phyloP scores from a whole-genome alignment of 1,284 basidiomycete species.

The Pholiota adiposa region DNA sequence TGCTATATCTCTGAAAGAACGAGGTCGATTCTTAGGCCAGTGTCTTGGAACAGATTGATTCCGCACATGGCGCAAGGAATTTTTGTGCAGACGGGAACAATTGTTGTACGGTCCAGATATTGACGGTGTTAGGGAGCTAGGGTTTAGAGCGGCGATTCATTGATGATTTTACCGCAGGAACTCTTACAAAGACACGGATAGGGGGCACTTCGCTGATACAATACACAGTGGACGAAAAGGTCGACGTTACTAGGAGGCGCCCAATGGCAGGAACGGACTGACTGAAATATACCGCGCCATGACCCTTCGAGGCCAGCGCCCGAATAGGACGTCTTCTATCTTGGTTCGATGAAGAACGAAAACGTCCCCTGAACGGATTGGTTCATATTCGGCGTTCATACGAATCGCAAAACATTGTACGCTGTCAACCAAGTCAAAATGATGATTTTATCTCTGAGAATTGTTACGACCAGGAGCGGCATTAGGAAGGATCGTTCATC shows the following conservation, averaged over 20 bases:
- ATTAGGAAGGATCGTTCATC: slow-evolving; percentile 64
- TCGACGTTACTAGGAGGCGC: slow-evolving; percentile 74
- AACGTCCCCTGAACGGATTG: slow-evolving; percentile 72
- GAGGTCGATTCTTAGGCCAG: slow-evolving; percentile 34
- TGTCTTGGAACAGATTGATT: slow-evolving; percentile 40
- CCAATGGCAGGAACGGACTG: slow-evolving; percentile 68
- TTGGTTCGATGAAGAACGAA: slow-evolving; percentile 69
- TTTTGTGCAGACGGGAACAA: too few relatives aligned
- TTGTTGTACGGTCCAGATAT: slow-evolving; percentile 56
- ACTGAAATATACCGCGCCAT: slow-evolving; percentile 76
- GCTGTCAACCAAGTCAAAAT: slow-evolving; percentile 40
- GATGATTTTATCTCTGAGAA: neutral
- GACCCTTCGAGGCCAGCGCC: slow-evolving; percentile 65
- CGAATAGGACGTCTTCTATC: slow-evolving; percentile 63
- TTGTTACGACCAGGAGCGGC: slow-evolving; percentile 65
- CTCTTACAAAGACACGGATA: slow-evolving; percentile 58
- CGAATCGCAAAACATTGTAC: slow-evolving; percentile 73
- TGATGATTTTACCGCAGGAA: slow-evolving; percentile 42
- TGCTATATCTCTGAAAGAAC: slow-evolving; percentile 58
- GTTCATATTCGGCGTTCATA: slow-evolving; percentile 68
- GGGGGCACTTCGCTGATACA: slow-evolving; percentile 60
- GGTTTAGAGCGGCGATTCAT: slow-evolving; percentile 35
- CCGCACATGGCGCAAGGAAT: too few relatives aligned
- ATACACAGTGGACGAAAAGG: neutral
- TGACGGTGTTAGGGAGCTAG: slow-evolving; percentile 44